Evolutionary conservation across 805 yeast species (phyloP).

Genomic region (Ogataea methanolica): DNA sequence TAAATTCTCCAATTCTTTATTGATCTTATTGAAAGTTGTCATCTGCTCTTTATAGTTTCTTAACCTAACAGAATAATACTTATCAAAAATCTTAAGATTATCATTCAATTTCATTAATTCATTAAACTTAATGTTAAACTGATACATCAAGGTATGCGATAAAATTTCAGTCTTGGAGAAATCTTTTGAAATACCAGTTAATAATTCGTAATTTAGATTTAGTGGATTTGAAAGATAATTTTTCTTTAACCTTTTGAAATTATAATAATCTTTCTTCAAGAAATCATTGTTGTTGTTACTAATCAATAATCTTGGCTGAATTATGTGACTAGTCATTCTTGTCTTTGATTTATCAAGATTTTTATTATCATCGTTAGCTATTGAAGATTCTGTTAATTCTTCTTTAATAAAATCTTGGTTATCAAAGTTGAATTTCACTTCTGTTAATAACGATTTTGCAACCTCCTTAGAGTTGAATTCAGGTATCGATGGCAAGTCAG

Average conservation of each 20-base stretch:
- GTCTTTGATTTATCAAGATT: conserved; percentile 17
- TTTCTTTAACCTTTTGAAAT: conserved; percentile 55
- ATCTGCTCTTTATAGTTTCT: conserved; percentile 39
- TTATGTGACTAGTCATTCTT: conserved; percentile 28
- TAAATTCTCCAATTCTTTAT: conserved; percentile 40
- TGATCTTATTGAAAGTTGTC: conserved; percentile 41
- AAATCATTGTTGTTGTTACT: conserved; percentile 9
- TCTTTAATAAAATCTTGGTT: conserved; percentile 39
- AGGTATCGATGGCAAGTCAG: conserved; percentile 63
- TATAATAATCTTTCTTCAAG: conserved; percentile 41
- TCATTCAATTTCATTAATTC: conserved; percentile 38
- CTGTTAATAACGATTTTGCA: conserved; percentile 70
- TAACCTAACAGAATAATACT: conserved; percentile 35
- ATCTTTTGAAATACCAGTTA: conserved; percentile 33
- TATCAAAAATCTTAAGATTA: conserved; percentile 45
- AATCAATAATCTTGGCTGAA: conserved; percentile 24
- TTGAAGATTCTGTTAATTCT: conserved; percentile 17
- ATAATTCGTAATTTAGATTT: conserved; percentile 28
- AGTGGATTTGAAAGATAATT: conserved; percentile 70
- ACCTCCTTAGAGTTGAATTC: conserved; percentile 68
- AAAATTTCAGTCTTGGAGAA: conserved; percentile 31
- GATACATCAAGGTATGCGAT: conserved; percentile 61
- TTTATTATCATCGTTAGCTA: conserved; percentile 10
- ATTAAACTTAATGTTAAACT: conserved; percentile 44
- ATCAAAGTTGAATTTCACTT: conserved; percentile 61